Evolutionary conservation across 306 rosid species (phyloP), one percentile per base, ranked within the genome.

Genomic region (Quercus berberidifolia): DNA sequence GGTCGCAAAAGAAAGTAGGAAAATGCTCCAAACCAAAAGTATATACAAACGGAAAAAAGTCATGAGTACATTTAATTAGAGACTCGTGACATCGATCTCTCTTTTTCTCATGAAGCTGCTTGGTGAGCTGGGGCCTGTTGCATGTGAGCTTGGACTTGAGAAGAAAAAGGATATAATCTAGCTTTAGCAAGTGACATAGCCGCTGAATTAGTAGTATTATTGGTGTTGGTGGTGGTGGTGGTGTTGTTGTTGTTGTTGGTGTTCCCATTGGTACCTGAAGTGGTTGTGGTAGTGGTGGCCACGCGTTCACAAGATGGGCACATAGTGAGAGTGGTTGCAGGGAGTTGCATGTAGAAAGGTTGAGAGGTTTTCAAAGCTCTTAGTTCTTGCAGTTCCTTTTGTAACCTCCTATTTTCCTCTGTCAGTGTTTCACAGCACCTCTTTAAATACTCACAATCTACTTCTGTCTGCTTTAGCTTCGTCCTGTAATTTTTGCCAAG

Each of bases 271-370:
- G 79, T 6, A 14, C 9, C 69, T 67, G 75, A 20, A 52, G 83
- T 5, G 23, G 73, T 52, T 28, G 80, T 1, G 26, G 76, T 12
- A 3, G 82, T 63, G 69, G 93, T 84, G 35, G 89, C 91, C 10
- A 90, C 93, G 1, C 96, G 88, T 81, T 96, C 98, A 21, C 99
- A 96, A 2, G 99, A 89, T 30, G 99, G 98, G 65, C 99, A 96
- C 98, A 96, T 91, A 23, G 99, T 96, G 80, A 96, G 99, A 0
- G 99, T 96, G 65, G 99, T 96, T 41, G 99, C 97, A 18, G 99
- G 99, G 54, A 88, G 96, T 43, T 93, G 99, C 97, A 90, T 93
- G 87, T 87, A 91, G 59, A 90, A 96, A 31, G 99, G 96, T 38
- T 91, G 93, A 41, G 91, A 85, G 5, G 92, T 78, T 82, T 96